Evolutionary conservation across 164 flowering plant genomes (phyloP).

Genomic region (Annona squamosa): DNA sequence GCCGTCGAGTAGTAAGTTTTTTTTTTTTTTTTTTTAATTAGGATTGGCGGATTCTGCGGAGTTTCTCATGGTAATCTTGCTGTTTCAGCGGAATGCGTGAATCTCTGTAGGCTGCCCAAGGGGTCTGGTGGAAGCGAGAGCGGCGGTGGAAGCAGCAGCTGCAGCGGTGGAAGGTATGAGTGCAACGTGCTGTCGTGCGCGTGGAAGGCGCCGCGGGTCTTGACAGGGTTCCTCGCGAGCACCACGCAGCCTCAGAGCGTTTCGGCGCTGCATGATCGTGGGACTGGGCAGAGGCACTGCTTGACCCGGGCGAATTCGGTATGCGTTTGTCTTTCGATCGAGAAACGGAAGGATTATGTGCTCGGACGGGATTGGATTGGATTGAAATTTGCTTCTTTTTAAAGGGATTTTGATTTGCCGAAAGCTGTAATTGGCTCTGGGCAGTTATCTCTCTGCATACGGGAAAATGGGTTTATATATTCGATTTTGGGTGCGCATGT

Average conservation of each 20-base stretch:
- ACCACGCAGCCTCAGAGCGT: conserved; percentile 53
- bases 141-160: conserved; percentile 44
- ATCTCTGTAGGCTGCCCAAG: conserved; percentile 53
- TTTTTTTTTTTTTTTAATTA: background rate
- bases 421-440: background rate
- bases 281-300: conserved; percentile 21
- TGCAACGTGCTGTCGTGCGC: conserved; percentile 79
- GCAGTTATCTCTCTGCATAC: background rate
- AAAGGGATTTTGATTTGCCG: background rate
- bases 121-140: conserved; percentile 38
- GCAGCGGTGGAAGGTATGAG: conserved; percentile 47
- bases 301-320: conserved; percentile 34
- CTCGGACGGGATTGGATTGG: background rate
- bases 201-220: conserved; percentile 85
- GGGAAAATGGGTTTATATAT: background rate
- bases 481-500: background rate
- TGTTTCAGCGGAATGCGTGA: conserved; percentile 87
- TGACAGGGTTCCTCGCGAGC: conserved; percentile 84
- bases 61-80: conserved; percentile 10
- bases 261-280: conserved; percentile 11
- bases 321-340: conserved; percentile 3
- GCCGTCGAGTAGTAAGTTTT: background rate
- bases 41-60: conserved; percentile 1
- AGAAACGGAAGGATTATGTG: background rate
- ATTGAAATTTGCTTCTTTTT: background rate